Conservation (phyloP, 176 grass and related monocot species). For the Aegilops umbellulata region DNA sequence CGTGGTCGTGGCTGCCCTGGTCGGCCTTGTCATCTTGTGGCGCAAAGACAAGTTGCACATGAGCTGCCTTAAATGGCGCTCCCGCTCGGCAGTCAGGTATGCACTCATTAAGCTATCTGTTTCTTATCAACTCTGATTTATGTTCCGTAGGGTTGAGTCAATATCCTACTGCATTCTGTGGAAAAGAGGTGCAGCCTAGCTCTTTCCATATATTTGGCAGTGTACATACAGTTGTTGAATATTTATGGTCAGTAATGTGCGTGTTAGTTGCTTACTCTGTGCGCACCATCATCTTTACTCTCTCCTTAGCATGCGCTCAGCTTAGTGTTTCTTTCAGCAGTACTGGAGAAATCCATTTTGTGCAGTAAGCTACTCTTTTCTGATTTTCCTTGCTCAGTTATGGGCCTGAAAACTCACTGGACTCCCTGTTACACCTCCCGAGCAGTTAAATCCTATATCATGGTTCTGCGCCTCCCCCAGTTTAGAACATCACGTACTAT, state of each 20-base stretch:
- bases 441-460: neutral
- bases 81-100: slow-evolving; percentile 55
- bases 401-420: neutral
- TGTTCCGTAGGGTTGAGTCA: neutral
- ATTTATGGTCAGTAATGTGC: neutral
- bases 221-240: neutral
- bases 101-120: neutral
- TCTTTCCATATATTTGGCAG: neutral
- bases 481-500: too few relatives aligned
- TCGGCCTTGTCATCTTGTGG: slow-evolving; percentile 91
- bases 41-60: slow-evolving; percentile 73
- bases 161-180: neutral
- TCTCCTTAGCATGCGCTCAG: neutral
- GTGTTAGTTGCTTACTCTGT: neutral
- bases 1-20: slow-evolving; percentile 69
- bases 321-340: neutral
- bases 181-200: neutral
- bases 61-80: slow-evolving; percentile 52
- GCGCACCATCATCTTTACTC: neutral
- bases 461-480: neutral
- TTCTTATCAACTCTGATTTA: neutral
- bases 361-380: neutral
- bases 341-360: neutral
- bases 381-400: neutral
- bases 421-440: neutral